These are phyloP conservation scores for Macrolepiota albuminosa DNA, from an alignment of 768 basidiomycete species.

Conservation along the genomic window DNA sequence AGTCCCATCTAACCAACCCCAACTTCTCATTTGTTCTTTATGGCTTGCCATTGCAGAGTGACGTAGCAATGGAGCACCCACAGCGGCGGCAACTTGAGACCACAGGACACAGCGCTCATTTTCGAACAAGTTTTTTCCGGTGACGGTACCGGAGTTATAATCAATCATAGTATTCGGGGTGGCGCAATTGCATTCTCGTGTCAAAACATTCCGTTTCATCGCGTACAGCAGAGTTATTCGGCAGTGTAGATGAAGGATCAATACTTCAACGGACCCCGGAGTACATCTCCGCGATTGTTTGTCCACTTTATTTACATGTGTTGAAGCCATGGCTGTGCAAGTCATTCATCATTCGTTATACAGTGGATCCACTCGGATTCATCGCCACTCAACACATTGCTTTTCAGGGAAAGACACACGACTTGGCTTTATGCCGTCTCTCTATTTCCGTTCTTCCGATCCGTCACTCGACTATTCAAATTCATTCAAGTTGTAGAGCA, in stretches of 20 bases:
- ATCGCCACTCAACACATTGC: not conserved
- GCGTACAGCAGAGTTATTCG: not conserved
- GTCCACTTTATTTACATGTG: not conserved
- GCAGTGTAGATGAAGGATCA: not conserved
- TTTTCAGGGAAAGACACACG: not conserved
- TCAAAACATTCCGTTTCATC: not conserved
- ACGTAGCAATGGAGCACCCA: not conserved
- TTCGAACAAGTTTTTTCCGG: too few species aligned
- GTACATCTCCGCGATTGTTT: not conserved
- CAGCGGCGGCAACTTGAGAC: not conserved
- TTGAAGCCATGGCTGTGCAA: constrained; percentile 10
- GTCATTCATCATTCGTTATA: not conserved
- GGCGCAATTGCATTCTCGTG: not conserved
- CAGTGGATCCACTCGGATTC: not conserved
- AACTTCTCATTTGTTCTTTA: not conserved
- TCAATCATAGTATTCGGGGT: not conserved
- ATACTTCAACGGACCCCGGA: not conserved
- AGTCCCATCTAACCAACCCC: not conserved
- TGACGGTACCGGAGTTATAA: not conserved
- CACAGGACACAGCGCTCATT: not conserved
- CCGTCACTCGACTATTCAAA: not conserved
- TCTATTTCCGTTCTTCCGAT: not conserved
- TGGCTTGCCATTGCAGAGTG: not conserved
- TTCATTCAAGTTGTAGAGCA: not conserved
- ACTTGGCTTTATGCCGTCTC: not conserved